Conservation (phyloP, 2,329 filamentous ascomycete species). For the Raffaelea arxii region DNA sequence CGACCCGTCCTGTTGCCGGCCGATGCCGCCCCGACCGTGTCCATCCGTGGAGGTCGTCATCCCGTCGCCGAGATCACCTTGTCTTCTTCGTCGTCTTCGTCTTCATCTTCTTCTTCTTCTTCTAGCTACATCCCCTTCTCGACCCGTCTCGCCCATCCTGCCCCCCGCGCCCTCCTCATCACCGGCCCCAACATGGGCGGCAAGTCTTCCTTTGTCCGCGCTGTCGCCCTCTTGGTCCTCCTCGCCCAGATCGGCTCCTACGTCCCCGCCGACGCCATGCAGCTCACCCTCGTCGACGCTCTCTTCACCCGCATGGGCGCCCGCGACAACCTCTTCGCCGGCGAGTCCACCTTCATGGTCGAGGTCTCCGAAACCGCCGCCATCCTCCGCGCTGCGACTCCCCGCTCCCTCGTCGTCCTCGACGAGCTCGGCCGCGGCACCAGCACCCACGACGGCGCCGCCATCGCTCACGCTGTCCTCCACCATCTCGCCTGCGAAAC, state of each 20-base stretch:
- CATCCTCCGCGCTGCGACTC: constrained; percentile 81
- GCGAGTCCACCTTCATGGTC: constrained; percentile 96
- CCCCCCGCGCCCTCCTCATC: constrained; percentile 65
- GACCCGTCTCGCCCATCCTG: constrained; percentile 57
- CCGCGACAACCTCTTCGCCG: constrained; percentile 89
- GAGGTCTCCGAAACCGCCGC: constrained; percentile 87
- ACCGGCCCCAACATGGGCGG: constrained; percentile 99
- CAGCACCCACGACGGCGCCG: constrained; percentile 89
- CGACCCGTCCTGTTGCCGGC: constrained; percentile 61
- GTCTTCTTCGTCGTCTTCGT: no score
- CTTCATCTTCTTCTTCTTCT: no score
- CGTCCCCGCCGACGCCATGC: constrained; percentile 68
- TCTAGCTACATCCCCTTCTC: constrained; percentile 91
- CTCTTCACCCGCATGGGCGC: constrained; percentile 95
- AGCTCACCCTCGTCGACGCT: constrained; percentile 76
- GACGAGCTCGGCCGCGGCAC: constrained; percentile 93
- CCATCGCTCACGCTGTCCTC: constrained; percentile 87
- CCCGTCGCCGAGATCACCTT: constrained; percentile 93
- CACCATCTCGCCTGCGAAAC: constrained; percentile 70
- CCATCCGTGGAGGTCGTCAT: constrained; percentile 69
- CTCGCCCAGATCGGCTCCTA: constrained; percentile 94
- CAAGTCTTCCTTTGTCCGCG: constrained; percentile 94
- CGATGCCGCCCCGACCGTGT: constrained; percentile 43
- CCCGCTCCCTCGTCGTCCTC: constrained; percentile 76
- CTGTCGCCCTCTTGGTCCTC: constrained; percentile 81